Evolutionary conservation across 495 filamentous ascomycete genomes (phyloP).

Genomic region (Ascobolus immersus): DNA sequence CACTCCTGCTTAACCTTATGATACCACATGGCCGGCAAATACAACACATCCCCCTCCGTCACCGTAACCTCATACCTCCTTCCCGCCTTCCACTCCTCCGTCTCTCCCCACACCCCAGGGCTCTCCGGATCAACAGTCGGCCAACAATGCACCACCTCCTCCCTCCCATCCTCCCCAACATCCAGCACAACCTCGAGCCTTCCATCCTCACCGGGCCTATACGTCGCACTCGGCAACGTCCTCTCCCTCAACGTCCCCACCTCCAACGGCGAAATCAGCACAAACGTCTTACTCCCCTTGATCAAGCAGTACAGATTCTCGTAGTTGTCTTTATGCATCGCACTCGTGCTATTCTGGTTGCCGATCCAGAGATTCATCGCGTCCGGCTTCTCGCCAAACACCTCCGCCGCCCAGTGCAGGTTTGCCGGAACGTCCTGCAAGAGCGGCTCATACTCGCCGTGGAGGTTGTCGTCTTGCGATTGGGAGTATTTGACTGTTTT

Average conservation of each 20-base stretch:
- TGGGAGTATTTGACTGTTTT: conserved; percentile 23
- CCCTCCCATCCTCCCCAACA: too few relatives aligned
- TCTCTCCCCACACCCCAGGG: conserved; percentile 23
- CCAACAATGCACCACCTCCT: conserved; percentile 21
- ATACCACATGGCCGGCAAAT: conserved; percentile 52
- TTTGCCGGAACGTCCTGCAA: conserved; percentile 26
- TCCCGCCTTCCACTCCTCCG: too few relatives aligned
- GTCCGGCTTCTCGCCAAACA: conserved; percentile 33
- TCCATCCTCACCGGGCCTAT: conserved; percentile 17
- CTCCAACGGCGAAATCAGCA: conserved; percentile 38
- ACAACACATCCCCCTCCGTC: conserved; percentile 71
- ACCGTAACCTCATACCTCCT: too few relatives aligned
- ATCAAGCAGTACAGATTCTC: conserved; percentile 61
- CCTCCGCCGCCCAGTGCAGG: conserved; percentile 42
- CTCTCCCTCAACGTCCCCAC: conserved; percentile 36
- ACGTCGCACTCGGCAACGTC: conserved; percentile 25
- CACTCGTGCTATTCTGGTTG: conserved; percentile 33
- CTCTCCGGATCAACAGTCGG: conserved; percentile 45
- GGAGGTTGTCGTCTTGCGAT: conserved; percentile 51
- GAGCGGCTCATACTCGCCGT: conserved; percentile 35
- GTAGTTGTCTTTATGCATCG: conserved; percentile 54
- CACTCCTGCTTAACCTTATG: conserved; percentile 47
- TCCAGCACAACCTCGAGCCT: conserved; percentile 15
- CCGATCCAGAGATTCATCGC: conserved; percentile 65
- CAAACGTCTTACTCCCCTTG: conserved; percentile 40